Conservation (phyloP, 345 rosid species). For the Corchorus olitorius region DNA sequence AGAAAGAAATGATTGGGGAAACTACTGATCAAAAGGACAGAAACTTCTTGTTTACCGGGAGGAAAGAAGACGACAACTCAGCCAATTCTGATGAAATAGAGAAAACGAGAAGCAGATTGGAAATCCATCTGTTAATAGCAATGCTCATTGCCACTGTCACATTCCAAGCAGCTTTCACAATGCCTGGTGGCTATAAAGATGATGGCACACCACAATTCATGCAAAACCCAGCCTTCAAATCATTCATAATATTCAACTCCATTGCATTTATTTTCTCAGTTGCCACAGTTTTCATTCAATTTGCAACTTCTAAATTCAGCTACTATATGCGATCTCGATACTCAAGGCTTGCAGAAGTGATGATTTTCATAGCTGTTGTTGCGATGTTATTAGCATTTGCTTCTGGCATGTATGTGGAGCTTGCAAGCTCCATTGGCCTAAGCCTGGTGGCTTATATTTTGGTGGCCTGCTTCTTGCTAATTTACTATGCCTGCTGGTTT, state of each 20-base stretch:
- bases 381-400: constrained; percentile 28
- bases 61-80: background rate
- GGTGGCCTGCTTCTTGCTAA: constrained; percentile 13
- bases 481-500: constrained; percentile 27
- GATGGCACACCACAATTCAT: background rate
- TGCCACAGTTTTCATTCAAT: constrained; percentile 20
- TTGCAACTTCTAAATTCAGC: constrained; percentile 17
- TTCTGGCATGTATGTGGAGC: constrained; percentile 25
- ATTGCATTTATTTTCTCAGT: constrained; percentile 33
- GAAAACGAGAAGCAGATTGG: background rate
- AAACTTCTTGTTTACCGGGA: background rate
- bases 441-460: constrained; percentile 20
- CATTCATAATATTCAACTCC: constrained; percentile 27
- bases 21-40: background rate
- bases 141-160: constrained; percentile 6
- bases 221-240: background rate
- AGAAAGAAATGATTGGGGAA: background rate
- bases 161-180: constrained; percentile 15
- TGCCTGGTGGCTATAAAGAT: background rate
- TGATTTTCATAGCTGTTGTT: constrained; percentile 1
- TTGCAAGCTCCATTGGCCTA: constrained; percentile 11
- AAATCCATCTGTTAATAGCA: constrained; percentile 4
- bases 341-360: constrained; percentile 20
- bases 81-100: background rate
- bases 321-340: background rate